These are phyloP conservation scores for Flaveria robusta DNA, from an alignment of 129 eudicot species.

Conservation along the genomic window DNA sequence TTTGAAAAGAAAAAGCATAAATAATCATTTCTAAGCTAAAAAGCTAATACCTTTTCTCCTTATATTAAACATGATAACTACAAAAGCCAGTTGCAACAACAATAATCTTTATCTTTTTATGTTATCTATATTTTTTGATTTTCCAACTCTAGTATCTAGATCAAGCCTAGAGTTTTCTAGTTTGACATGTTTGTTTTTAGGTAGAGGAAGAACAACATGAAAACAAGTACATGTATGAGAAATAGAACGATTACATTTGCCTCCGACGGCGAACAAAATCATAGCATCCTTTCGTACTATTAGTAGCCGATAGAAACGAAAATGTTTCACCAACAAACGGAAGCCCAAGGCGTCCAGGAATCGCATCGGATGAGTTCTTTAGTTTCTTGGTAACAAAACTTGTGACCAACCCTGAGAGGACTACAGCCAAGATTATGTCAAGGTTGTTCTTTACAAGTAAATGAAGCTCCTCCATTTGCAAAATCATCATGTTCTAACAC, in stretches of 20 bases:
- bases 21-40: too few relatives aligned
- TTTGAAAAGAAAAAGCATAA: too few relatives aligned
- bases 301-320: conserved; percentile 53
- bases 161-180: neutral
- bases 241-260: conserved; percentile 19
- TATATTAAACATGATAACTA: too few relatives aligned
- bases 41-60: too few relatives aligned
- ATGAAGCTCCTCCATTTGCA: conserved; percentile 32
- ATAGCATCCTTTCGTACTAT: conserved; percentile 57
- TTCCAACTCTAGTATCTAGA: neutral
- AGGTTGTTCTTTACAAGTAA: conserved; percentile 26
- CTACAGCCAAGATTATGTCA: conserved; percentile 35
- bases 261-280: conserved; percentile 53
- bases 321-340: conserved; percentile 62
- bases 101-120: too few relatives aligned
- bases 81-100: too few relatives aligned
- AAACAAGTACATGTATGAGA: neutral
- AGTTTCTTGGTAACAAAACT: conserved; percentile 27
- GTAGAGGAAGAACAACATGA: neutral
- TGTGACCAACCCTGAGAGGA: conserved; percentile 34
- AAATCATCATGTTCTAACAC: conserved; percentile 28
- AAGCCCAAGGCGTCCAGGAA: conserved; percentile 59
- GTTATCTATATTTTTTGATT: neutral
- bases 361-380: conserved; percentile 16
- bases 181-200: neutral